Evolutionary conservation across 768 basidiomycete species (phyloP).

Genomic region (Chalciporus pseudorubinellus): DNA sequence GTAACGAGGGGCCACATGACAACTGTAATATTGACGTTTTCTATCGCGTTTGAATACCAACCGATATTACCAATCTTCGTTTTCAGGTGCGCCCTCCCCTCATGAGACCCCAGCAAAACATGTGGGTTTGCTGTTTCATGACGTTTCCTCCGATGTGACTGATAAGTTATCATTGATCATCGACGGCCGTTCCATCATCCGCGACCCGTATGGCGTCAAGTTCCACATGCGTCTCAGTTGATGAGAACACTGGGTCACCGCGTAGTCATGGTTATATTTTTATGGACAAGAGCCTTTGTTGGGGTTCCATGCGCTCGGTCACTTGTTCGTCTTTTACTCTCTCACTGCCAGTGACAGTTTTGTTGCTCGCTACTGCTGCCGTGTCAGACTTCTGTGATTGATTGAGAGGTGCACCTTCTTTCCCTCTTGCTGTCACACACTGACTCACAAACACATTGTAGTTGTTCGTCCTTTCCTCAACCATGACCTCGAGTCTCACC

Average conservation of each 20-base stretch:
- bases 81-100: not conserved
- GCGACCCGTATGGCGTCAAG: not conserved
- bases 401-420: not conserved
- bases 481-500: too few relatives aligned
- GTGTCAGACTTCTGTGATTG: not conserved
- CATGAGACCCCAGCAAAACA: not conserved
- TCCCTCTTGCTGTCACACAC: too few relatives aligned
- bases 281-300: not conserved
- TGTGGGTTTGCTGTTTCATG: not conserved
- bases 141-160: too few relatives aligned
- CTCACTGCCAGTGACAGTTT: not conserved
- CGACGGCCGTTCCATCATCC: too few relatives aligned
- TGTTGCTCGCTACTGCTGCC: not conserved
- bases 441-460: too few relatives aligned
- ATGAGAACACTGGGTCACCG: not conserved
- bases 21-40: not conserved
- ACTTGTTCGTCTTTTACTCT: not conserved
- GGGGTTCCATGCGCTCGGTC: not conserved
- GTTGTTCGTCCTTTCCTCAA: too few relatives aligned
- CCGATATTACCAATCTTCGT: not conserved
- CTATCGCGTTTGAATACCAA: not conserved
- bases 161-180: too few relatives aligned
- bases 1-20: constrained; percentile 34
- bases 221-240: not conserved
- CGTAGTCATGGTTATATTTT: not conserved